Evolutionary conservation across 164 flowering plant genomes (phyloP).

Genomic region (Stephania cephalantha): DNA sequence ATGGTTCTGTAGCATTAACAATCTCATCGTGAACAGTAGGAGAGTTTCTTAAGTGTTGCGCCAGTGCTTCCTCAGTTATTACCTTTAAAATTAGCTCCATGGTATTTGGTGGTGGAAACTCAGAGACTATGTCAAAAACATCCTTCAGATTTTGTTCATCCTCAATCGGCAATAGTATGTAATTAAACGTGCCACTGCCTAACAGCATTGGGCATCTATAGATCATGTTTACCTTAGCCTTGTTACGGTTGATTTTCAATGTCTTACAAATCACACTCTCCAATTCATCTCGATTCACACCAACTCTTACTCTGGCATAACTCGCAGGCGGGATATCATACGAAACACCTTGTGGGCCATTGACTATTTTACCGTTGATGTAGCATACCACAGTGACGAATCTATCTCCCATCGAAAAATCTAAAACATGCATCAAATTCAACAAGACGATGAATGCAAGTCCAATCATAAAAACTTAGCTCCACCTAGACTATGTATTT

Average conservation of each 20-base stretch:
- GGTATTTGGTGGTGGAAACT: conserved; percentile 1
- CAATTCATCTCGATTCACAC: neutral
- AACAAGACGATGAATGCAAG: neutral
- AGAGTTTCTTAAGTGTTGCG: neutral
- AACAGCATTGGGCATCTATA: neutral
- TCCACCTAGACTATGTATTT: neutral
- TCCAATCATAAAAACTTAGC: neutral
- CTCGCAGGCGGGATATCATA: neutral
- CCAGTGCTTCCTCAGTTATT: neutral
- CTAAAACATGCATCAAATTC: neutral
- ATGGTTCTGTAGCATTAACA: neutral
- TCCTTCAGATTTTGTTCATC: neutral
- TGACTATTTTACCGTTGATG: conserved; percentile 1
- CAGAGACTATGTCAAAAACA: neutral
- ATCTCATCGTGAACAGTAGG: neutral
- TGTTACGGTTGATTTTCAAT: neutral
- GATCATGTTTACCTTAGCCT: neutral
- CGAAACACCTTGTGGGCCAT: neutral
- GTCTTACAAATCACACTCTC: neutral
- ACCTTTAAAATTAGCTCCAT: conserved; percentile 1
- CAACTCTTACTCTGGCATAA: neutral
- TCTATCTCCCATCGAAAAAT: conserved; percentile 1
- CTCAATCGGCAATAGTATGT: conserved; percentile 1
- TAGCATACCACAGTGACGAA: neutral
- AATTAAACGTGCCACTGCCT: neutral